phyloP scores from a whole-genome alignment of 306 rosid genomes.

The Argentina anserina region DNA sequence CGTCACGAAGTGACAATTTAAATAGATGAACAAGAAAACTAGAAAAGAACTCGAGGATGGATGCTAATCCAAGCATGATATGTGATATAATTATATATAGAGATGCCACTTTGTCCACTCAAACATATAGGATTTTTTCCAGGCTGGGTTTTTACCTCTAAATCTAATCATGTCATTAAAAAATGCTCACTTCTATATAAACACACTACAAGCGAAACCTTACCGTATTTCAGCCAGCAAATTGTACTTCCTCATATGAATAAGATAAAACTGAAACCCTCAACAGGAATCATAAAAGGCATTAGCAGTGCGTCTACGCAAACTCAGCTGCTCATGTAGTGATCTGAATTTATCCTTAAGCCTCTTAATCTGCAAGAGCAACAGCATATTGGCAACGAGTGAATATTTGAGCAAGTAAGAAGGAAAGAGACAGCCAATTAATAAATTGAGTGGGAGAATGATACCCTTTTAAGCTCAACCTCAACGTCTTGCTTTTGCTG shows the following conservation, averaged over 20 bases:
- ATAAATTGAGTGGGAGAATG: constrained; percentile 22
- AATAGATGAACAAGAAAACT: background rate
- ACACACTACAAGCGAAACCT: background rate
- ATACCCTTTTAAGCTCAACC: constrained; percentile 90
- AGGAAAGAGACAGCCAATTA: constrained; percentile 8
- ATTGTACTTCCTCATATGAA: background rate
- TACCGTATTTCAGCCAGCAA: background rate
- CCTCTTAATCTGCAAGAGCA: constrained; percentile 69
- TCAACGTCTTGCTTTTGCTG: constrained; percentile 74
- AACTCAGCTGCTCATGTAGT: constrained; percentile 70
- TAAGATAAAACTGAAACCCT: constrained; percentile 9
- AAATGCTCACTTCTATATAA: background rate
- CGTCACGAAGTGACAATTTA: background rate
- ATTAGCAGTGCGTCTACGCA: constrained; percentile 33
- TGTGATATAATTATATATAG: background rate
- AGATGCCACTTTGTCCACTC: background rate
- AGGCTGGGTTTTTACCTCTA: background rate
- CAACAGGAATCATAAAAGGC: constrained; percentile 9
- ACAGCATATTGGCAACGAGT: background rate
- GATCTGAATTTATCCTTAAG: constrained; percentile 85
- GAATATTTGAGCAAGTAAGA: background rate
- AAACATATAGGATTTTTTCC: background rate
- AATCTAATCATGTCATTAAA: background rate
- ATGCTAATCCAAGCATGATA: background rate
- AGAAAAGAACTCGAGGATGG: background rate